Evolutionary conservation across 495 filamentous ascomycete species (phyloP), one percentile per base, ranked within the genome.

Genomic region (Penicillium daleae): DNA sequence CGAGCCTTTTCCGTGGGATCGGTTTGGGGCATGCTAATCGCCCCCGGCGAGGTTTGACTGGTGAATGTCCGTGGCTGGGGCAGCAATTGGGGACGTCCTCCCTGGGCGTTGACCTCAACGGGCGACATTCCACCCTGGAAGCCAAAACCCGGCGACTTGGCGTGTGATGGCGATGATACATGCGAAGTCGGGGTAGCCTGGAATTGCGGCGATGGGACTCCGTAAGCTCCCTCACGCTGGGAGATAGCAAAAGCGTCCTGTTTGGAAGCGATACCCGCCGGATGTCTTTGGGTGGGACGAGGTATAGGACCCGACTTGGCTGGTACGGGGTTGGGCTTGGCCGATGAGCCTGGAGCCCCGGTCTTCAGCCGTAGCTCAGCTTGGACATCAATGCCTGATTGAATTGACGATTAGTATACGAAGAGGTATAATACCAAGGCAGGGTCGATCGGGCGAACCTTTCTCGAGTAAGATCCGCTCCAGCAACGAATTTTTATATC

Each of bases 401-500:
- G 22, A 22, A 22, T 27, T 19, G 49, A n/a, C 6, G n/a, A 27
- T 52, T 52, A 31, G 49, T 26, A 52, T 1, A 22, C 1, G 21
- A 22, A 13, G 42, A 7, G 8, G 2, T 19, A 24, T 24, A 15
- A 46, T 4, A 22, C 4, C 3, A 31, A 9, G 42, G 9, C 10
- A 4, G 6, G 6, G 19, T 13, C 12, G 9, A 9, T 5, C 7
- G 9, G 48, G 37, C 73, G 24, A 75, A 94, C 92, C 96, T 83
- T 97, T 98, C 77, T 99, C 95, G 6, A 98, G 84, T 40, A 99
- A 79, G 67, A 99, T 97, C 26, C 96, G 86, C 76, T 99, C 95
- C 10, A 99, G 85, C 48, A 98, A 82, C 27, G 94, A 97, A 75
- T 98, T 99, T 79, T 98, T 98, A 77, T 98, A 98, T 35, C 96